Conservation (phyloP, 176 grass and related monocot genomes). For the Areca catechu region DNA sequence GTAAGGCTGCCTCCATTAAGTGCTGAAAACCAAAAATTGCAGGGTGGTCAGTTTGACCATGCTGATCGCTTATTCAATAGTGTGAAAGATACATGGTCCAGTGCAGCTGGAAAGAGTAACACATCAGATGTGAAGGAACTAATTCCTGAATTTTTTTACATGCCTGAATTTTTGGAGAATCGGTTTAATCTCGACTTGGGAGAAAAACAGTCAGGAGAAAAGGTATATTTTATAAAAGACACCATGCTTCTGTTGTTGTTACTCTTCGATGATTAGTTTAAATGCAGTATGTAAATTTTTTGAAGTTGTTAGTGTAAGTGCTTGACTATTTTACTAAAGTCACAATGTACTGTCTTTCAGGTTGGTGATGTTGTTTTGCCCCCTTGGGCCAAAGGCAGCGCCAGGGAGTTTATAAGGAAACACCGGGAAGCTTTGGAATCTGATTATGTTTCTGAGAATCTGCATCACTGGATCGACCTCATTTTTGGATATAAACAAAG, state of each 20-base stretch:
- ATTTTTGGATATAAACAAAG: slow-evolving; percentile 98
- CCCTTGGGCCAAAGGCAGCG: slow-evolving; percentile 89
- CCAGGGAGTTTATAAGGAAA: slow-evolving; percentile 83
- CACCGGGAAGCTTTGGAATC: slow-evolving; percentile 97
- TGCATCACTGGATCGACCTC: slow-evolving; percentile 97
- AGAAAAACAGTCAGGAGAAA: slow-evolving; percentile 99
- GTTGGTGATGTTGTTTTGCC: slow-evolving; percentile 90
- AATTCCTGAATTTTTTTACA: slow-evolving; percentile 98
- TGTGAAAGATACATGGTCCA: slow-evolving; percentile 80
- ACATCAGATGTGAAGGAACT: slow-evolving; percentile 99
- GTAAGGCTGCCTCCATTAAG: slow-evolving; percentile 82
- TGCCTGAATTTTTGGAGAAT: slow-evolving; percentile 99
- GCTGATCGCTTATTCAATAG: slow-evolving; percentile 95
- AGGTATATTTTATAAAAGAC: slow-evolving; percentile 30
- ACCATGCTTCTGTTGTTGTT: no score
- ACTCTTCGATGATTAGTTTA: no score
- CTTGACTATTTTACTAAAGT: no score
- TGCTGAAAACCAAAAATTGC: slow-evolving; percentile 90
- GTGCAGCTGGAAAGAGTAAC: slow-evolving; percentile 94
- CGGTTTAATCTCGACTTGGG: slow-evolving; percentile 77
- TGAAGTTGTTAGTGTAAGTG: no score
- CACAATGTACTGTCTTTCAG: slow-evolving; percentile 14
- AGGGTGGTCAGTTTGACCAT: slow-evolving; percentile 95
- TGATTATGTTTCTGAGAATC: slow-evolving; percentile 95
- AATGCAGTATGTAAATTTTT: no score